Base-by-base conservation (phyloP, 768 basidiomycete genomes). In the Mrakia gelida region DNA sequence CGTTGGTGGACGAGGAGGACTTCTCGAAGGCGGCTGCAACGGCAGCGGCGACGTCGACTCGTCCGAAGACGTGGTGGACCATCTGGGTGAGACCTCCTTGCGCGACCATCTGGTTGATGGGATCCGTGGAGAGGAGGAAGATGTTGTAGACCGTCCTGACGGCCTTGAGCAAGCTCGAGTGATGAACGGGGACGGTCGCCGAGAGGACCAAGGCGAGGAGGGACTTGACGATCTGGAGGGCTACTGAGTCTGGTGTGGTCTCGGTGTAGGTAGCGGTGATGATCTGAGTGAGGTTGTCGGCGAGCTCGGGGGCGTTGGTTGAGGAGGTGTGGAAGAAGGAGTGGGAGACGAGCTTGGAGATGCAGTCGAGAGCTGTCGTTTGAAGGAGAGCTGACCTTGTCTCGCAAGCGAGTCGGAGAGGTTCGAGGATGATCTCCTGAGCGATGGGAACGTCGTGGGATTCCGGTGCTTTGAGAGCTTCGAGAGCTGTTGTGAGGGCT, bases 101-200 rank as follows among this genome's bases (percentile, higher is more conserved):
- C 26, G 97, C 97, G 54, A 99, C 96, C 87, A 93, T 95, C 85
- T 98, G 97, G 81, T 96, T 98, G 71, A 95, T 92, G 7, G 91
- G 88, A 82, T 96, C 94, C 30, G 88, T 88, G 81, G 93, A 95
- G 78, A 98, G 87, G 38, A 99, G 87, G 84, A 98, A 99, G 78
- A 99, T 91, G 83, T 99, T 98, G 86, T 98, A 99, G 5, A 99
- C 97, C 28, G 97, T 98, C 68, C 97, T 89, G 45, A 99, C 93
- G 41, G 95, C 94, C 84, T 98, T 98, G 80, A 99, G 88, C 63
- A 99, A 87, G 16, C 94, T 92, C 7, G 95, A 97, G 83, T 98
- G 97, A 84, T 99, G 97, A 5, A 98, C 93, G 38, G 94, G 87
- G 59, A 92, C 89, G 9, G 90, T 92, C 7, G 92, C 88, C 1